phyloP scores from a whole-genome alignment of 345 rosid species.

The Psidium friedrichsthalianum region DNA sequence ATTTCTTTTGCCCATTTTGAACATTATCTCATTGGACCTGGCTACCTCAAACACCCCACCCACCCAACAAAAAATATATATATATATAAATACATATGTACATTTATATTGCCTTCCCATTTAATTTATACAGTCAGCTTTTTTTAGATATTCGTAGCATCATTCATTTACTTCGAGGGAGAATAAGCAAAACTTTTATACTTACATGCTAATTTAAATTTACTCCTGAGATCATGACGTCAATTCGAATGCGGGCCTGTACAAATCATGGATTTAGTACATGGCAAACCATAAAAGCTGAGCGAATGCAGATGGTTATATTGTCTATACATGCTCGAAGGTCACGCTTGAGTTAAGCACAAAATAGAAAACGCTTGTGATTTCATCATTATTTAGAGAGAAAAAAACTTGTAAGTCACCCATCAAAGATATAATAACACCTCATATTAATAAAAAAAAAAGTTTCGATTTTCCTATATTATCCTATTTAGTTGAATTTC shows the following conservation, averaged over 20 bases:
- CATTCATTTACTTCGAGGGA: background rate
- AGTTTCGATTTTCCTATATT: background rate
- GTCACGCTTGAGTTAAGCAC: background rate
- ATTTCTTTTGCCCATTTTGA: background rate
- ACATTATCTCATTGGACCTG: background rate
- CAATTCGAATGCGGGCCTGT: background rate
- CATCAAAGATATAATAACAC: background rate
- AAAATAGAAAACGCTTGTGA: background rate
- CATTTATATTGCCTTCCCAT: background rate
- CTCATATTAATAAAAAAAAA: background rate
- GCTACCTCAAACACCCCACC: background rate
- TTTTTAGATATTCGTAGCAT: background rate
- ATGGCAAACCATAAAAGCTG: background rate
- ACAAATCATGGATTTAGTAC: background rate
- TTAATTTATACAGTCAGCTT: background rate
- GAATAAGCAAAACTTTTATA: background rate
- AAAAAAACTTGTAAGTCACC: background rate
- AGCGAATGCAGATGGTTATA: background rate
- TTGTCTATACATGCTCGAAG: background rate
- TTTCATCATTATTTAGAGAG: background rate
- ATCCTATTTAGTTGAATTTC: background rate
- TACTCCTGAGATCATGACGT: background rate
- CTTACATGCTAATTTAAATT: background rate
- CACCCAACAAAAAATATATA: no score
- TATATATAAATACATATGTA: background rate